Evolutionary conservation across 2,329 filamentous ascomycete species (phyloP), one percentile per base, ranked within the genome.

Genomic region (Nemania sp.): DNA sequence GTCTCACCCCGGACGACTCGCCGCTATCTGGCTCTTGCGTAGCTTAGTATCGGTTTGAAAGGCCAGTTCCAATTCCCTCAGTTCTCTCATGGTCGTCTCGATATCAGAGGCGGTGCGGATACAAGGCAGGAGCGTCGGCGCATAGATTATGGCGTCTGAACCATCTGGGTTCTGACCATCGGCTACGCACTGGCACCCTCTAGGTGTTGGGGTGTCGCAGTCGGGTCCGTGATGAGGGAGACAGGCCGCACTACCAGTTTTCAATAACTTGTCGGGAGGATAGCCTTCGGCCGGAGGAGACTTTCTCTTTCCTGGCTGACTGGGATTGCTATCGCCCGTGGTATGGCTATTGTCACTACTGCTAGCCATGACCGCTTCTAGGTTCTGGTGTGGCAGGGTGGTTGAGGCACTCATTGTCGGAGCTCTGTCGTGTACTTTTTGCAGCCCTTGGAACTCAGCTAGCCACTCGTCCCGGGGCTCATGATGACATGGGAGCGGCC

Each of bases 401-500:
- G 25, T 25, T 7, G 20, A 11, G 2, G 21, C 35, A 1, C 47
- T 7, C 17, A 46, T 17, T 25, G n/a, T 21, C 5, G 32, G 21
- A 17, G 43, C 53, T 25, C 53, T 47, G 42, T 37, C 25, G 34
- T 53, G 37, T n/a, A 48, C 48, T 9, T 52, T 42, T 37, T 60
- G 47, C 5, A 57, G 48, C 1, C 53, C 11, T 45, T 37, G n/a
- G 42, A 60, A 60, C 1, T 57, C 53, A 11, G 6, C n/a, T 20
- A 57, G 53, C 58, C 58, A 60, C 18, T 60, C 47, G 20, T 60
- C 48, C 4, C 15, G 25, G 10, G 52, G 25, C 48, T 57, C 58
- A 12, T 20, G 43, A 18, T 12, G 3, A 11, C n/a, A 55, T 20
- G 46, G 51, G 10, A 51, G 2, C 9, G 51, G 51, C n/a, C 4